Evolutionary conservation across 768 basidiomycete genomes (phyloP).

Genomic region (Leccinum subtestaceum): DNA sequence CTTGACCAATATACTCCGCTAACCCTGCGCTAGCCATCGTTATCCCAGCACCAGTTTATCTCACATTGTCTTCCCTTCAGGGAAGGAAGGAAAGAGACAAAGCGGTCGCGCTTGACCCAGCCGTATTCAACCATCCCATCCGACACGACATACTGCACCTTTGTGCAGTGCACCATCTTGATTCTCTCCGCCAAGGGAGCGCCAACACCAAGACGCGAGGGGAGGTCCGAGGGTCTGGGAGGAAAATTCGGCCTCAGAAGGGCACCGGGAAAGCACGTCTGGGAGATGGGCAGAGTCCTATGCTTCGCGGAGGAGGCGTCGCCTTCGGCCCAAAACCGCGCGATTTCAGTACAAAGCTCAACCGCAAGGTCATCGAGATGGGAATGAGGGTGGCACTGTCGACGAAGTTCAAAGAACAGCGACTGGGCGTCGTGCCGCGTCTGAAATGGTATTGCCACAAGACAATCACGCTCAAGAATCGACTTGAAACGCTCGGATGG

Average conservation of each 20-base stretch:
- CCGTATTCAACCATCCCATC: conserved; percentile 86
- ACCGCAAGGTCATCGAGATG: conserved; percentile 90
- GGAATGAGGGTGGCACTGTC: conserved; percentile 91
- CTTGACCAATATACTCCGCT: conserved; percentile 6
- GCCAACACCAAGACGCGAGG: conserved; percentile 89
- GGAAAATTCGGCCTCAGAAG: conserved; percentile 90
- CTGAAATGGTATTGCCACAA: conserved; percentile 72
- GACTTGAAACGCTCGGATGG: conserved; percentile 64
- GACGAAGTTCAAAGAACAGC: conserved; percentile 70
- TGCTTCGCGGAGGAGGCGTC: conserved; percentile 87
- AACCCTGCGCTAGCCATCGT: conserved; percentile 34
- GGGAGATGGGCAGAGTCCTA: conserved; percentile 84
- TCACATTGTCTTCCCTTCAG: conserved; percentile 58
- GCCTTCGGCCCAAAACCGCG: conserved; percentile 90
- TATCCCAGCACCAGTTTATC: conserved; percentile 48
- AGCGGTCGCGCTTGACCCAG: conserved; percentile 66
- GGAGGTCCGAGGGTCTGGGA: conserved; percentile 86
- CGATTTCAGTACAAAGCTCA: conserved; percentile 88
- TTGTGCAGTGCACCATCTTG: conserved; percentile 84
- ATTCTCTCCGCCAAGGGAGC: conserved; percentile 87
- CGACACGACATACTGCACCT: conserved; percentile 92
- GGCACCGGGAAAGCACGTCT: conserved; percentile 87
- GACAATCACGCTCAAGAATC: conserved; percentile 62
- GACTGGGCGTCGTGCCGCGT: conserved; percentile 71
- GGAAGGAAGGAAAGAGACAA: conserved; percentile 41